phyloP scores from a whole-genome alignment of 2,329 filamentous ascomycete genomes.

The Neoarthrinium moseri region DNA sequence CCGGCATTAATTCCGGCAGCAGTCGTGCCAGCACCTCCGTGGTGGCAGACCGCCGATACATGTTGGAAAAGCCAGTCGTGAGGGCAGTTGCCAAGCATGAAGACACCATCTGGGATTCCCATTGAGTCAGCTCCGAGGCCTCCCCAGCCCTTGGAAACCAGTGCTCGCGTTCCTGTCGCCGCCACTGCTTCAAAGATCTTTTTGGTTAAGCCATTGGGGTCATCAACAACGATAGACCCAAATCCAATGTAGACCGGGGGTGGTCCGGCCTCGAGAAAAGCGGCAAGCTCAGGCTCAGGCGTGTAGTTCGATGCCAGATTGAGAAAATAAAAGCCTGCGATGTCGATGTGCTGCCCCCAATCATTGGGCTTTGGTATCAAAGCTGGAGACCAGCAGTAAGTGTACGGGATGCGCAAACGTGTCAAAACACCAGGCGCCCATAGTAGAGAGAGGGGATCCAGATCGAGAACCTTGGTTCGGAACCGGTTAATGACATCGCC shows the following conservation, averaged over 20 bases:
- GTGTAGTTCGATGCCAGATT: slow-evolving; percentile 36
- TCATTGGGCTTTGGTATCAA: slow-evolving; percentile 53
- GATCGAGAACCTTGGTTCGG: slow-evolving; percentile 63
- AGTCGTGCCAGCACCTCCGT: slow-evolving; percentile 85
- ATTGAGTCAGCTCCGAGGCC: slow-evolving; percentile 73
- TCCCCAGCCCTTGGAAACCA: slow-evolving; percentile 88
- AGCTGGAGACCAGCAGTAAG: slow-evolving; percentile 74
- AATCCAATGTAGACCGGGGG: slow-evolving; percentile 56
- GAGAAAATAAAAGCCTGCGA: slow-evolving; percentile 54
- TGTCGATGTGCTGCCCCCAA: slow-evolving; percentile 52
- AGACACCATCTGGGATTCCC: slow-evolving; percentile 71
- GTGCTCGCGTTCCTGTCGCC: slow-evolving; percentile 59
- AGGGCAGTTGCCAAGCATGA: slow-evolving; percentile 81
- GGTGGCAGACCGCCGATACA: slow-evolving; percentile 81
- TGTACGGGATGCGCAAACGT: slow-evolving; percentile 76
- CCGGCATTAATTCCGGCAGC: slow-evolving; percentile 81
- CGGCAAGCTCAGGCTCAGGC: slow-evolving; percentile 29
- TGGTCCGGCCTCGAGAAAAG: slow-evolving; percentile 44
- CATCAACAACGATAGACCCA: slow-evolving; percentile 54
- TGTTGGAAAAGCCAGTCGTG: slow-evolving; percentile 88
- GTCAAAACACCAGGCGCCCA: slow-evolving; percentile 80
- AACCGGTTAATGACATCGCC: slow-evolving; percentile 92
- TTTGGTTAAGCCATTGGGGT: slow-evolving; percentile 41
- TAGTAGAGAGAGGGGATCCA: slow-evolving; percentile 76
- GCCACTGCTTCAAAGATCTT: slow-evolving; percentile 46